Evolutionary conservation across 805 yeast species (phyloP), one percentile per base, ranked within the genome.

Genomic region (Trichomonascus vanleenenianus): DNA sequence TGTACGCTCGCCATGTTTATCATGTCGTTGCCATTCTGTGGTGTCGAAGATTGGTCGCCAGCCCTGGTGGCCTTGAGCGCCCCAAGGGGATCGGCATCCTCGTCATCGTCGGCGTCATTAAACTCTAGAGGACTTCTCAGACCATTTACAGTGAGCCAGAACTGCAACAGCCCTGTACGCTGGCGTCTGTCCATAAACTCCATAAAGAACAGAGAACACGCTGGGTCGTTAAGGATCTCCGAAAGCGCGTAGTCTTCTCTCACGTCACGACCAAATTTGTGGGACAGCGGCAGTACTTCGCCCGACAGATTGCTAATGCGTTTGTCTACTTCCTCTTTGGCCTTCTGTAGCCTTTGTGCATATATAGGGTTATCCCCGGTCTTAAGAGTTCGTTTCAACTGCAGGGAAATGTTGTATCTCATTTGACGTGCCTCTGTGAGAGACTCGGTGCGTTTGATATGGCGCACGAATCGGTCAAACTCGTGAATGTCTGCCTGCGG

Each of bases 101-200:
- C 47, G 9, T 62, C 65, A 3, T 57, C 27, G 2, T 50, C 51
- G 3, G 58, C 46, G 34, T 59, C 65, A 3, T 57, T 50, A 1
- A 75, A 83, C 50, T 80, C 85, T 14, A 88, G 61, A 0, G 96
- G 95, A 41, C 83, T 83, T 54, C 79, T 77, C 33, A 85, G 72
- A 0, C 74, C 69, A 49, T 85, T 83, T 2, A 86, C 81, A 2
- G 76, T 72, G 3, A 74, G 59, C 86, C 88, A 84, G 49, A 78
- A 79, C 38, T 79, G 80, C 3, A 86, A 56, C 25, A 79, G 57
- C 0, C 63, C 63, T 1, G 71, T 62, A 40, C 76, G 60, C 3
- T 66, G 60, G 15, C 78, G 56, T 42, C 70, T 72, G 30, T 75
- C 78, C 81, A 79, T 75, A 51, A 72, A 78, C 42, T 72, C 77